These are phyloP conservation scores for Scleroderma bovista DNA, from an alignment of 768 basidiomycete species.

Conservation along the genomic window DNA sequence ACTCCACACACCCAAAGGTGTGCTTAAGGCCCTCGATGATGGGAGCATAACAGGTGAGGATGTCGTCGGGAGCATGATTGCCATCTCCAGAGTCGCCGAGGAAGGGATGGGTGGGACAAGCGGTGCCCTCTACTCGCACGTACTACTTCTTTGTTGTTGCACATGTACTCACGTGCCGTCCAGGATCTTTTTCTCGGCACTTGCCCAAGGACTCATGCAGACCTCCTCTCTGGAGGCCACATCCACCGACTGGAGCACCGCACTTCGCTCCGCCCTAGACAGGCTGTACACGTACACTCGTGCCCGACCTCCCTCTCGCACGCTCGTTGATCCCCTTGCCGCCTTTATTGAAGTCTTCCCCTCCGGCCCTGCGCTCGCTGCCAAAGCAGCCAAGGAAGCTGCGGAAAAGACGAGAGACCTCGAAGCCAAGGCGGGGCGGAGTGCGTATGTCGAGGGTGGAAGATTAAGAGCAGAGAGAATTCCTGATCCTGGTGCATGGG, in stretches of 20 bases:
- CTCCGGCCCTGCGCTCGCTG: constrained; percentile 44
- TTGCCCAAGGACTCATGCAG: constrained; percentile 65
- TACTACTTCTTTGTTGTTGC: constrained; percentile 10
- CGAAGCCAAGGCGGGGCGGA: constrained; percentile 82
- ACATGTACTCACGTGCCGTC: neutral
- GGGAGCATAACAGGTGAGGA: constrained; percentile 58
- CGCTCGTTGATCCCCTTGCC: constrained; percentile 85
- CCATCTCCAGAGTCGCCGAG: constrained; percentile 70
- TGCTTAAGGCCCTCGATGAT: constrained; percentile 51
- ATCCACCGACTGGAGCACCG: constrained; percentile 51
- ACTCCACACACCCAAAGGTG: constrained; percentile 35
- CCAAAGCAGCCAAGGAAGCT: constrained; percentile 54
- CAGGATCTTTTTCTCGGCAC: constrained; percentile 87
- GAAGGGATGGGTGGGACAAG: constrained; percentile 89
- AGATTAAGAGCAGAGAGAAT: constrained; percentile 56
- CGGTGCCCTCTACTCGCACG: constrained; percentile 87
- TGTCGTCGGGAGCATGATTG: constrained; percentile 57
- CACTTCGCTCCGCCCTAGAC: constrained; percentile 51
- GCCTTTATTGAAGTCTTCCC: constrained; percentile 53
- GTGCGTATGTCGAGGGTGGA: constrained; percentile 77
- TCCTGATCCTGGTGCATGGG: constrained; percentile 91
- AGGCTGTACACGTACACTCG: constrained; percentile 80
- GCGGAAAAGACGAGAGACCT: constrained; percentile 71
- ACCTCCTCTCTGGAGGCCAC: constrained; percentile 29
- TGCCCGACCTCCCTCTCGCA: constrained; percentile 85